A percentile compares a stretch with the other conserved stretches of the same genome.
phyloP scores from a whole-genome alignment of 768 basidiomycete species.

The Pleurotus djamor region DNA sequence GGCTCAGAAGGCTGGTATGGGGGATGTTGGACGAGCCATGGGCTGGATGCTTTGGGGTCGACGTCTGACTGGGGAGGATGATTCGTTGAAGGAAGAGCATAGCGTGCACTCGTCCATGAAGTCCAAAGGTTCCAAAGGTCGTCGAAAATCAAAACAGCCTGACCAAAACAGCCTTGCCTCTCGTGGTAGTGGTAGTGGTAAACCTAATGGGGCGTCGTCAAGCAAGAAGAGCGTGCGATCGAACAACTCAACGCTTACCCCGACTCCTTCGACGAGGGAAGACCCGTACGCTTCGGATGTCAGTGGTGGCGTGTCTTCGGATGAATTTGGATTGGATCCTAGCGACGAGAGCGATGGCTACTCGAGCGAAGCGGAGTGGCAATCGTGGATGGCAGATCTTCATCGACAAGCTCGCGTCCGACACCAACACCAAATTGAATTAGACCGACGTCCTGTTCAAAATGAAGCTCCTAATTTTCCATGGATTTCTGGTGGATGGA shows the following conservation, averaged over 20 bases:
- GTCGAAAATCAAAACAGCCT: not conserved
- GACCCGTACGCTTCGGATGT: slow-evolving; percentile 16
- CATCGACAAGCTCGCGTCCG: slow-evolving; percentile 30
- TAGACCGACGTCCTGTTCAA: slow-evolving; percentile 13
- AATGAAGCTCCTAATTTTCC: slow-evolving; percentile 12
- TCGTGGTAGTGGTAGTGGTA: not conserved
- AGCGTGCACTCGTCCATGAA: slow-evolving; percentile 4
- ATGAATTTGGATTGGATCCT: slow-evolving; percentile 15
- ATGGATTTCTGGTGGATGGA: slow-evolving; percentile 10
- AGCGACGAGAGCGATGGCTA: slow-evolving; percentile 38
- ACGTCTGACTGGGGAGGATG: slow-evolving; percentile 6
- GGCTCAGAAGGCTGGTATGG: slow-evolving; percentile 57
- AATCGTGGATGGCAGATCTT: slow-evolving; percentile 62
- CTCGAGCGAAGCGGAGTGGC: slow-evolving; percentile 63
- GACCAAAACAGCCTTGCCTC: not conserved
- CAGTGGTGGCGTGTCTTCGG: slow-evolving; percentile 9
- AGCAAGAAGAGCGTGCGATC: slow-evolving; percentile 6
- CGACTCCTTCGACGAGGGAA: slow-evolving; percentile 7
- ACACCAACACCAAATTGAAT: slow-evolving; percentile 20
- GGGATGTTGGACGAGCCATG: slow-evolving; percentile 54
- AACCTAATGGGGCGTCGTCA: not conserved
- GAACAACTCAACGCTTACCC: slow-evolving; percentile 2
- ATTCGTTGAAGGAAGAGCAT: slow-evolving; percentile 10
- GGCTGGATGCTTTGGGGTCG: slow-evolving; percentile 39
- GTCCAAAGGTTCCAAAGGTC: slow-evolving; percentile 9